Evolutionary conservation across 306 rosid species (phyloP).

Genomic region (Rosa chinensis): DNA sequence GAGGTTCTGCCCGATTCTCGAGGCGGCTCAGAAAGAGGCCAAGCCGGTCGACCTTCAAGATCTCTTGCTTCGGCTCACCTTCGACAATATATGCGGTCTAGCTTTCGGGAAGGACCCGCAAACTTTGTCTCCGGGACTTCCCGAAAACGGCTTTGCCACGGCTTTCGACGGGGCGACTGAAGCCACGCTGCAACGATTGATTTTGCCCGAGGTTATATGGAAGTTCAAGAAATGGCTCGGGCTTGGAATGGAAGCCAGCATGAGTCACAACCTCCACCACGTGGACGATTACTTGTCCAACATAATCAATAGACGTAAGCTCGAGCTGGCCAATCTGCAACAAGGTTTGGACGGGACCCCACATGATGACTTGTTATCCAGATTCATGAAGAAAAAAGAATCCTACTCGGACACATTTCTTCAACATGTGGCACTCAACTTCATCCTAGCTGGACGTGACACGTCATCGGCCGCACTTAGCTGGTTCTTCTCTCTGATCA

Average conservation of each 20-base stretch:
- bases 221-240: slow-evolving; percentile 52
- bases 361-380: slow-evolving; percentile 71
- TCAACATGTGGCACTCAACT: slow-evolving; percentile 80
- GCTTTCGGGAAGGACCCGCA: slow-evolving; percentile 81
- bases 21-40: slow-evolving; percentile 39
- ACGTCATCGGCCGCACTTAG: slow-evolving; percentile 83
- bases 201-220: slow-evolving; percentile 47
- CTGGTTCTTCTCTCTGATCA: slow-evolving; percentile 88
- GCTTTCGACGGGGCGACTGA: slow-evolving; percentile 55
- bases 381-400: slow-evolving; percentile 85
- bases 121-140: slow-evolving; percentile 44
- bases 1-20: slow-evolving; percentile 67
- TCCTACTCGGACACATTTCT: slow-evolving; percentile 66
- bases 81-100: slow-evolving; percentile 90
- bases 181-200: slow-evolving; percentile 50
- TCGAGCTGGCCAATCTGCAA: slow-evolving; percentile 39
- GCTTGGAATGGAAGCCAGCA: slow-evolving; percentile 61
- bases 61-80: slow-evolving; percentile 82
- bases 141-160: slow-evolving; percentile 44
- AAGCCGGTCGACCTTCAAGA: slow-evolving; percentile 72
- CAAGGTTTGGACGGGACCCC: slow-evolving; percentile 15
- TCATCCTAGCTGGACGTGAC: slow-evolving; percentile 95
- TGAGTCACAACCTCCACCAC: slow-evolving; percentile 50
- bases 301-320: slow-evolving; percentile 63
- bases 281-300: slow-evolving; percentile 47